Base-by-base conservation (phyloP, 139 green algal species). In the Picochlorum sp. region DNA sequence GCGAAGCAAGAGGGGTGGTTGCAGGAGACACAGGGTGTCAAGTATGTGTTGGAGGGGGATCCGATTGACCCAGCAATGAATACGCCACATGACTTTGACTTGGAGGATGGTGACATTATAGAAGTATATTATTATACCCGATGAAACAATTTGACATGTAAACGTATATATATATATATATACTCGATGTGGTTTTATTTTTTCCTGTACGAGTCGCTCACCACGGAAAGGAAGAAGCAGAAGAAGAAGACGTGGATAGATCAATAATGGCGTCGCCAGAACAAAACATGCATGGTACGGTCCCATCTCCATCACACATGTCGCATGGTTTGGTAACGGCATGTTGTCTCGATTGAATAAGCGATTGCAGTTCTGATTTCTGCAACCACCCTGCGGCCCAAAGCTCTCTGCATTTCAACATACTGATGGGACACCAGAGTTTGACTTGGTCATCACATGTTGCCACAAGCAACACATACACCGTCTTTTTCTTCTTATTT, bases 351-450 rank as follows among this genome's bases (percentile, higher is more conserved):
- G 16, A 20, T 20, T 20, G 18, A 26, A 54, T 6, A 20, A 54
- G n/a, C 16, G 69, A 38, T 21, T 44, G 45, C 21, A 81, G 65
- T 45, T 86, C 63, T 20, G 62, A 56, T 61, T 62, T 81, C 57
- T 83, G 78, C 59, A 86, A 56, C 80, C 80, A 86, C 4, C 80
- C 80, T 4, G 68, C 62, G 16, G 80, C 78, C 75, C 78, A 86
- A 1, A 69, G 45, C 15, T 68, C 61, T 20, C 80, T 63, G 18
- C 84, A 78, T 41, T 72, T 78, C 10, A 86, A 45, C 44, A 80
- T 81, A 11, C 71, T 26, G 2, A 71, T 57, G 45, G 80, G 82
- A 51, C 86, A 71, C 80, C 80, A 86, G 15, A 86, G 64, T 30
- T 74, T 66, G 2, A 75, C 70, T 3, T 18, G 59, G 8, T 45